Percentiles rank a stretch among this genome's conserved stretches.
Evolutionary conservation across 805 yeast species (phyloP).

Genomic region (Hanseniaspora occidentalis): DNA sequence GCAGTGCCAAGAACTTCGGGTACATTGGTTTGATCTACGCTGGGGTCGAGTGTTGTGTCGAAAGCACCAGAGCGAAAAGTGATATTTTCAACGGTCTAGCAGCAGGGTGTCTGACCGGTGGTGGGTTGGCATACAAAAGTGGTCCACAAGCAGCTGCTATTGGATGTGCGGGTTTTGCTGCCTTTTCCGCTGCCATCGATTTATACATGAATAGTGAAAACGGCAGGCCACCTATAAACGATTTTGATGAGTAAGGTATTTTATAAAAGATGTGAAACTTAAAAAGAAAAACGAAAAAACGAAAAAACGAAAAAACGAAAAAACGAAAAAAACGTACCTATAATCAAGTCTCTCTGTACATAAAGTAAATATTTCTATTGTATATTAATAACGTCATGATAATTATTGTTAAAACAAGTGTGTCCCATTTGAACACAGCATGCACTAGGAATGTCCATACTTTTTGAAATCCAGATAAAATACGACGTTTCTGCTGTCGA

Average conservation of each 20-base stretch:
- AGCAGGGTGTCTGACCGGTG: conserved; percentile 96
- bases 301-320: neutral
- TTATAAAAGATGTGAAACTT: neutral
- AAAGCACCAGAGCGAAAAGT: conserved; percentile 75
- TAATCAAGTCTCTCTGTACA: neutral
- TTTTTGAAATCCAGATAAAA: too few species aligned
- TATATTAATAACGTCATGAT: neutral
- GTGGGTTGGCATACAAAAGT: conserved; percentile 80
- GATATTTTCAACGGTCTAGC: conserved; percentile 84
- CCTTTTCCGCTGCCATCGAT: conserved; percentile 82
- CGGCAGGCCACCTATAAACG: conserved; percentile 74
- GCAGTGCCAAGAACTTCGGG: conserved; percentile 89
- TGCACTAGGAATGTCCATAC: too few species aligned
- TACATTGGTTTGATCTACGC: conserved; percentile 83
- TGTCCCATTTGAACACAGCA: neutral
- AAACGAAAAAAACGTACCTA: neutral
- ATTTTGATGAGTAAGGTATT: conserved; percentile 49
- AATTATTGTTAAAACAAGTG: neutral
- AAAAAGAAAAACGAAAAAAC: too few species aligned
- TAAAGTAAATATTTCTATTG: neutral
- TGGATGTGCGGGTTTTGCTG: conserved; percentile 98
- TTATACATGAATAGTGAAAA: conserved; percentile 75
- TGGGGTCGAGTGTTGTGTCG: conserved; percentile 86
- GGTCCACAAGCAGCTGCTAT: conserved; percentile 87
- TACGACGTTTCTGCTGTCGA: too few species aligned